Percentiles rank a stretch among this genome's conserved stretches.
Conservation (phyloP, 2,329 filamentous ascomycete genomes). For the Volutella citrinella region DNA sequence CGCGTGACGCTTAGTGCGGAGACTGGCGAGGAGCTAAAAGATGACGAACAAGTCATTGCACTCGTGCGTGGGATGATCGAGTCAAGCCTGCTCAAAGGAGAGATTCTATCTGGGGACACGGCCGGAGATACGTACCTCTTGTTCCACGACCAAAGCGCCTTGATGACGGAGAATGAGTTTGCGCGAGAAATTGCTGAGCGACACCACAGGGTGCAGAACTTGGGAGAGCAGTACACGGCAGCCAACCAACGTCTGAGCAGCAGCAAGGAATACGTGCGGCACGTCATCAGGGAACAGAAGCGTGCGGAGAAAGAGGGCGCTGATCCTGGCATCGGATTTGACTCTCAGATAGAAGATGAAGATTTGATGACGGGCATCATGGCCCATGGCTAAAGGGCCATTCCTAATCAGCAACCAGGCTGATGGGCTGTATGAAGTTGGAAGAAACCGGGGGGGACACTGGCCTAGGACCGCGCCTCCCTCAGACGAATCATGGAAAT, state of each 20-base stretch:
- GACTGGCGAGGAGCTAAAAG: constrained; percentile 43
- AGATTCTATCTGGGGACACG: constrained; percentile 43
- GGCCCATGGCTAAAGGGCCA: constrained; percentile 13
- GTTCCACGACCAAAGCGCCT: constrained; percentile 43
- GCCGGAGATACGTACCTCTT: constrained; percentile 46
- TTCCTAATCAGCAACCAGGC: neutral
- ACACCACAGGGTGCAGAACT: constrained; percentile 39
- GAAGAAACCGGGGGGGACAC: neutral
- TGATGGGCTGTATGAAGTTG: neutral
- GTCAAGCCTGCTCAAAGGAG: constrained; percentile 50
- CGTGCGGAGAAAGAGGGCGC: constrained; percentile 42
- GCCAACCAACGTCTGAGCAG: constrained; percentile 52
- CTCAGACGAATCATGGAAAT: constrained; percentile 6
- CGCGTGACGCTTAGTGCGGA: constrained; percentile 51
- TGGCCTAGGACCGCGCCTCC: neutral
- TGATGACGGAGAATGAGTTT: constrained; percentile 50
- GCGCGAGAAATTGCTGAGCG: constrained; percentile 42
- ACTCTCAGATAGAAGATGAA: constrained; percentile 54
- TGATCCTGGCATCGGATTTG: constrained; percentile 38
- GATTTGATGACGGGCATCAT: constrained; percentile 54
- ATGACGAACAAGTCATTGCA: constrained; percentile 40
- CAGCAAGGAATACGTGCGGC: constrained; percentile 55
- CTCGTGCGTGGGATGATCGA: constrained; percentile 56
- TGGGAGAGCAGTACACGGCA: constrained; percentile 48
- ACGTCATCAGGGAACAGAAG: constrained; percentile 44